Base-by-base conservation (phyloP, 768 basidiomycete genomes). In the Termitomyces bulborhizus region DNA sequence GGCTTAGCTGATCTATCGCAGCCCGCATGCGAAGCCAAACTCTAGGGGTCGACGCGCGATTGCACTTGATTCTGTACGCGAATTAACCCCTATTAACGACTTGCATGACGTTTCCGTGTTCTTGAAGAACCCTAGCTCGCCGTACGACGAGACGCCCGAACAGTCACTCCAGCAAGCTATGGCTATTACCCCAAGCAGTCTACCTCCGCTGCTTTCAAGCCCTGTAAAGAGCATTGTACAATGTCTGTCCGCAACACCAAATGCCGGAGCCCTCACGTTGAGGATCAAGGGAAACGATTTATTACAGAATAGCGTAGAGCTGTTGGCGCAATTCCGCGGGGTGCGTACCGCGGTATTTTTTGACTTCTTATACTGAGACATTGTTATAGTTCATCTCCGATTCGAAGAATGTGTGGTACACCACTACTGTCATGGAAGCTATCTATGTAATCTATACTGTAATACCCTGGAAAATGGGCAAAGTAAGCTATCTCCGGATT, bases 361-460 rank as follows among this genome's bases (percentile, higher is more conserved):
- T 31, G 55, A 4, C 32, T 37, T 37, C 21, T 34, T 48, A 6
- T 27, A 24, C 57, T 59, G 27, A 48, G 54, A 61, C 32, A 57
- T 51, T 3, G 29, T 53, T 34, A 36, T 12, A 81, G 86, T 79
- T 81, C 51, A 71, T 87, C 9, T 88, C 87, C n/a, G 81, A 81
- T 58, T 82, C 86, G 1, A 73, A 72, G 37, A 83, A 84, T 55
- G 82, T 88, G 43, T 83, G 79, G 73, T 73, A 74, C 18, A 57
- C 83, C 42, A 83, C 82, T 0, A 75, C 78, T 6, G 50, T 82
- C 8, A 59, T 75, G 16, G 87, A 88, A 63, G 63, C 86, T 6
- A 18, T 81, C 1, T 81, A 78, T 57, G 71, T 88, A 39, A 61
- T 86, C 15, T 72, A 70, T 46, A 68, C 65, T 12, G 71, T 84